Base-by-base conservation (phyloP, 257 asterid genomes). In the Phtheirospermum japonicum region DNA sequence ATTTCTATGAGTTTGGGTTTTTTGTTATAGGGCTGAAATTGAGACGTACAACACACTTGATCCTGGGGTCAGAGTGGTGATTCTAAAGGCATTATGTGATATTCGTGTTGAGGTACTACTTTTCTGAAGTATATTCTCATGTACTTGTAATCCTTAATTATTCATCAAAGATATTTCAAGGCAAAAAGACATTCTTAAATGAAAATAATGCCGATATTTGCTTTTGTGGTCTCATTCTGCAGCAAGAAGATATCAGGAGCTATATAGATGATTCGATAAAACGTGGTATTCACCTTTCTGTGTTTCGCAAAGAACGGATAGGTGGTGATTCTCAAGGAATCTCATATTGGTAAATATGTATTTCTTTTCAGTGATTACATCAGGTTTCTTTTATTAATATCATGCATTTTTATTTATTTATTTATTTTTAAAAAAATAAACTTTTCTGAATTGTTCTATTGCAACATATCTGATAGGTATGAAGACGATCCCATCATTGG, bases 281-380 rank as follows among this genome's bases (percentile, higher is more conserved):
- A 77, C 88, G 77, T 43, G 97, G 99, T 59, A 61, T 50, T 75
- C 85, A 68, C 61, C 82, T 82, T 59, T 85, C 96, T 50, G 60
- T 83, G 37, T 93, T 93, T 61, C 85, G 97, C 40, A 89, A 93
- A 79, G 92, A 87, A 62, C 92, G 97, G 49, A 64, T 87, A 45
- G 97, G 99, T 46, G 97, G 97, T 59, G 95, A 89, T 80, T 87
- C 99, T 74, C 85, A 77, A 62, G 99, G 99, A 65, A 72, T 85
- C 77, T 85, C 96, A 23, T 93, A 93, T 77, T 93, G 99, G 99
- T 93, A 89, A 23, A 76, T 20, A 46, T 12, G 30, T 61, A 31
- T 70, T 20, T 61, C 64, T 46, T 46, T 63, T 17, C 46, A 9
- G 6, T 18, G 19, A 17, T 46, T 42, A 17, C 40, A 56, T 57